These are phyloP conservation scores for Porogramme epimiltina DNA, from an alignment of 1,284 basidiomycete genomes.

Conservation along the genomic window DNA sequence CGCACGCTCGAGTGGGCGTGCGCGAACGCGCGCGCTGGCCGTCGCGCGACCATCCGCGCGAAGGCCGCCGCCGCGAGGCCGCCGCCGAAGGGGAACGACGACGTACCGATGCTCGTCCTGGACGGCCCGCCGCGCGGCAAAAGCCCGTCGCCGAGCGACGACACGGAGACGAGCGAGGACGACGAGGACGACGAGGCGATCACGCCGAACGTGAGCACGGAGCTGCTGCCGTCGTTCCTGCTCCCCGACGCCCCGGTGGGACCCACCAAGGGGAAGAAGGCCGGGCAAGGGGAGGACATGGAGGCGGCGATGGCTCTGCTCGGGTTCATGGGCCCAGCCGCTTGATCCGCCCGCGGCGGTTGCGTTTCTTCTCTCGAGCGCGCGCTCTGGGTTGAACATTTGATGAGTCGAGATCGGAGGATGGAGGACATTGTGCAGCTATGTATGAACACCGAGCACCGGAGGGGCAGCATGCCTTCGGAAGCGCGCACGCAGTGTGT, in stretches of 20 bases:
- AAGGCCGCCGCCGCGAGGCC: not conserved
- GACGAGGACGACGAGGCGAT: conserved; percentile 29
- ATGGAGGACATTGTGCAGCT: conserved; percentile 2
- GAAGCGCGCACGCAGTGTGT: not conserved
- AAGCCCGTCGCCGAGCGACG: conserved; percentile 16
- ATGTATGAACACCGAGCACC: conserved; percentile 9
- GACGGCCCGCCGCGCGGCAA: conserved; percentile 14
- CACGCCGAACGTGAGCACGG: conserved; percentile 29
- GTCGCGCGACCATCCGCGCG: conserved; percentile 5
- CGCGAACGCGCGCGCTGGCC: conserved; percentile 40
- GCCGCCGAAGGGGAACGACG: conserved; percentile 28
- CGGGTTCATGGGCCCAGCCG: conserved; percentile 38
- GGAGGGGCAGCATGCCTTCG: conserved; percentile 9
- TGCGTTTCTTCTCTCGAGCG: no score
- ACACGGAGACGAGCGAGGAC: conserved; percentile 28
- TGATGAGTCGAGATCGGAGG: not conserved
- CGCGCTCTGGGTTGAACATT: not conserved
- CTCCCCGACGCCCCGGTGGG: conserved; percentile 2
- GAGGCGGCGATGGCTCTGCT: conserved; percentile 48
- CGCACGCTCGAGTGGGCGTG: conserved; percentile 51
- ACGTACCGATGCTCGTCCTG: conserved; percentile 27
- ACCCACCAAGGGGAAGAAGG: conserved; percentile 6
- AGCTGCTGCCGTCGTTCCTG: conserved; percentile 14
- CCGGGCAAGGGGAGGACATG: conserved; percentile 33
- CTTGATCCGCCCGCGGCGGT: no score